Evolutionary conservation across 495 filamentous ascomycete species (phyloP).

Genomic region (Pyrenula aspistea): DNA sequence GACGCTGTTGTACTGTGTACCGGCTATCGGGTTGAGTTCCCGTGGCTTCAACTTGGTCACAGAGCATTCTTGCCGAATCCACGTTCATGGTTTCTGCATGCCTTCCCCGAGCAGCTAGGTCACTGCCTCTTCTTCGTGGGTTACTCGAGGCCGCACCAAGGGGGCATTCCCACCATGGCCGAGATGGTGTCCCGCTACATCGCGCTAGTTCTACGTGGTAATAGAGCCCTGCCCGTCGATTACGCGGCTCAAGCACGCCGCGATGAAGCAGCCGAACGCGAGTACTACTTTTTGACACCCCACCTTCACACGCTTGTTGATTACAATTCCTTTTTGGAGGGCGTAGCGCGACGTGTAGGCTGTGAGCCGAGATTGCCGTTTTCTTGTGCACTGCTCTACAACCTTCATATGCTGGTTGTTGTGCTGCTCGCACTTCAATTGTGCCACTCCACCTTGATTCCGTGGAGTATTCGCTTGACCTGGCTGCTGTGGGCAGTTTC

Average conservation of each 20-base stretch:
- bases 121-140: conserved; percentile 7
- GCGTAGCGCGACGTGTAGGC: background rate
- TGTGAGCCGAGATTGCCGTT: background rate
- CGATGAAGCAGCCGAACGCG: background rate
- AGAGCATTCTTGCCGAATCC: conserved; percentile 1
- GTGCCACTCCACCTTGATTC: background rate
- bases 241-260: background rate
- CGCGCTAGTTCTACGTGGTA: conserved; percentile 1
- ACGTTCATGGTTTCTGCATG: conserved; percentile 5
- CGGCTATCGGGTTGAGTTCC: conserved; percentile 4
- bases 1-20: conserved; percentile 6
- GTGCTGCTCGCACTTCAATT: background rate
- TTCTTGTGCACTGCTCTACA: background rate
- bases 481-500: background rate
- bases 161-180: conserved; percentile 4
- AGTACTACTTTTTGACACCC: background rate
- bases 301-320: background rate
- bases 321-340: background rate
- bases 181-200: conserved; percentile 6
- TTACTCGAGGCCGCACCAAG: conserved; percentile 6
- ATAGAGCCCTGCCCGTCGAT: background rate
- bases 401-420: background rate
- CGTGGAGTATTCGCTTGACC: background rate
- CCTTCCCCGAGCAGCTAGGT: conserved; percentile 2
- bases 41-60: conserved; percentile 3